Percentiles rank a stretch among this genome's conserved stretches.
These are phyloP conservation scores for Onygena corvina DNA, from an alignment of 2,329 filamentous ascomycete species.

Conservation along the genomic window DNA sequence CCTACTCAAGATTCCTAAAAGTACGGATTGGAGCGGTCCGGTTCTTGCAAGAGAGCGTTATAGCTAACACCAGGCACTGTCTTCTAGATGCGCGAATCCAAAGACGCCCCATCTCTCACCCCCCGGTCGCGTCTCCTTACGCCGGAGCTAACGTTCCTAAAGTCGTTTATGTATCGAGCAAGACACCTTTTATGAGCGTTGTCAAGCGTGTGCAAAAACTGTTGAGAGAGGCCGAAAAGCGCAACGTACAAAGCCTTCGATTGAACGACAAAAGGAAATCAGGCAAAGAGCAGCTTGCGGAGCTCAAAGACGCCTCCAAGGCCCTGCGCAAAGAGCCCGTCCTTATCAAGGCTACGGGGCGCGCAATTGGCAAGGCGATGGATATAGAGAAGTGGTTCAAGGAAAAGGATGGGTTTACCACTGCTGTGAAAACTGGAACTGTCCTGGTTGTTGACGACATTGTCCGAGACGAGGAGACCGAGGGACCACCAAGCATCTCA, in stretches of 20 bases:
- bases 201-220: constrained; percentile 49
- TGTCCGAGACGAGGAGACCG: constrained; percentile 29
- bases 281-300: constrained; percentile 24
- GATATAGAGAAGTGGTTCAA: constrained; percentile 46
- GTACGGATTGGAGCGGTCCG: constrained; percentile 18
- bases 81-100: constrained; percentile 36
- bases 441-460: constrained; percentile 51
- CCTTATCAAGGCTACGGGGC: constrained; percentile 47
- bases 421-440: constrained; percentile 44
- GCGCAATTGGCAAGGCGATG: constrained; percentile 47
- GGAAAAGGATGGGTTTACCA: constrained; percentile 39
- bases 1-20: constrained; percentile 28
- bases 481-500: constrained; percentile 11
- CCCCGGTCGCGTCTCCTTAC: constrained; percentile 44
- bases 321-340: constrained; percentile 38
- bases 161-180: constrained; percentile 44
- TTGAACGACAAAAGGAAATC: constrained; percentile 24
- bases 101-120: constrained; percentile 48
- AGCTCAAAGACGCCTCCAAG: constrained; percentile 25
- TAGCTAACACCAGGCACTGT: background rate
- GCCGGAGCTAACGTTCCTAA: constrained; percentile 39
- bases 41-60: background rate
- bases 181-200: constrained; percentile 46
- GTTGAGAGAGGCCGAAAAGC: constrained; percentile 41
- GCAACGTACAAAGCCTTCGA: constrained; percentile 35